Percentiles rank a stretch among this genome's conserved stretches.
These are phyloP conservation scores for Pseudozyma thailandica DNA, from an alignment of 1,284 basidiomycete genomes.

Conservation along the genomic window DNA sequence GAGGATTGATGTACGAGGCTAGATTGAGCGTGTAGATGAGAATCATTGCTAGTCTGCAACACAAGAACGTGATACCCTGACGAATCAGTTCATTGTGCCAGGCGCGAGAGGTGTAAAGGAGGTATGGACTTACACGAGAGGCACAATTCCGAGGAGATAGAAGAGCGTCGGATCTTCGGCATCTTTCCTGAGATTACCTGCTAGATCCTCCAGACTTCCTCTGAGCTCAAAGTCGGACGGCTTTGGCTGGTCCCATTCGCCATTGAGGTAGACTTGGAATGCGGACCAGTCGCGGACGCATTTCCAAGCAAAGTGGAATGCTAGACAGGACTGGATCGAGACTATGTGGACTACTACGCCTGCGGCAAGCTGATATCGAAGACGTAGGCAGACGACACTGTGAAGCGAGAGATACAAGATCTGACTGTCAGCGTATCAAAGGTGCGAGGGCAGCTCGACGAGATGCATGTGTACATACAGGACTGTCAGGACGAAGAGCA, in stretches of 20 bases:
- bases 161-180: conserved; percentile 28
- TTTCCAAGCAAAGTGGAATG: conserved; percentile 36
- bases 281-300: conserved; percentile 37
- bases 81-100: neutral
- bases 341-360: conserved; percentile 24
- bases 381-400: conserved; percentile 17
- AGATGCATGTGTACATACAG: conserved; percentile 14
- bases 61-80: neutral
- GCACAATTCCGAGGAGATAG: conserved; percentile 31
- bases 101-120: neutral
- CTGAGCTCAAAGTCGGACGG: neutral
- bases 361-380: conserved; percentile 16
- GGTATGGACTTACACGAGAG: conserved; percentile 31
- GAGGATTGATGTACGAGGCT: conserved; percentile 23
- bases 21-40: conserved; percentile 35
- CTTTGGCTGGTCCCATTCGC: conserved; percentile 13
- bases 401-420: neutral
- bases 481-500: conserved; percentile 17
- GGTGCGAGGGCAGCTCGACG: too few relatives aligned
- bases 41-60: conserved; percentile 27
- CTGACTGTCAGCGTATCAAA: neutral
- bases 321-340: conserved; percentile 18
- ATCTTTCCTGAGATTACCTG: conserved; percentile 6
- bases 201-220: conserved; percentile 8
- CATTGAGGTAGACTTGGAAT: conserved; percentile 20